Conservation (phyloP, 768 basidiomycete species). For the Termitomyces sp. region DNA sequence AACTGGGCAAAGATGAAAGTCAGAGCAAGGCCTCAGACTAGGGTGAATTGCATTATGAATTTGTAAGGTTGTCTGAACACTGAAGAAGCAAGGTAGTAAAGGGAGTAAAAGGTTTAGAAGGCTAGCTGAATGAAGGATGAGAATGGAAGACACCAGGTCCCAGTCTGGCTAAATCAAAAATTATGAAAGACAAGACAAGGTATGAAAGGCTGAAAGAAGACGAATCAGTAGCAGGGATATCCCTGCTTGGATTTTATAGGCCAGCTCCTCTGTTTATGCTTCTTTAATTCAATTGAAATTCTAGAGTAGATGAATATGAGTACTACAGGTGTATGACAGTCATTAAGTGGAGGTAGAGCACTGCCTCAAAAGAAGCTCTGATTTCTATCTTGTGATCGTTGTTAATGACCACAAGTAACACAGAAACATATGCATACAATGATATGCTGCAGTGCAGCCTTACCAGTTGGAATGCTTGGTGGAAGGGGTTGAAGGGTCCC, state of each 20-base stretch:
- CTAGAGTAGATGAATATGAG: background rate
- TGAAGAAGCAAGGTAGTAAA: background rate
- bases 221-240: background rate
- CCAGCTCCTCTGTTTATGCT: background rate
- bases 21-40: constrained; percentile 8
- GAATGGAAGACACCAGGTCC: constrained; percentile 15
- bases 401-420: background rate
- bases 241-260: constrained; percentile 6
- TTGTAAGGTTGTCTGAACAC: background rate
- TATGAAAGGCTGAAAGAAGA: constrained; percentile 10
- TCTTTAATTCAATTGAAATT: background rate
- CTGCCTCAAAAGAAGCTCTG: background rate
- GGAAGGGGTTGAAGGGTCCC: background rate
- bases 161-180: too few species aligned
- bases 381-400: background rate
- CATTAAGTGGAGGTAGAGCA: background rate
- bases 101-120: background rate
- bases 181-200: constrained; percentile 2
- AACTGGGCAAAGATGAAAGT: constrained; percentile 8
- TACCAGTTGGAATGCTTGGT: background rate
- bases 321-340: background rate
- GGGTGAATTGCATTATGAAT: constrained; percentile 5
- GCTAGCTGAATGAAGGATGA: constrained; percentile 6
- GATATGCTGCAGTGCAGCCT: background rate
- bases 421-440: background rate